These are phyloP conservation scores for Cladosporium cucumerinum DNA, from an alignment of 2,329 filamentous ascomycete species.

Conservation along the genomic window DNA sequence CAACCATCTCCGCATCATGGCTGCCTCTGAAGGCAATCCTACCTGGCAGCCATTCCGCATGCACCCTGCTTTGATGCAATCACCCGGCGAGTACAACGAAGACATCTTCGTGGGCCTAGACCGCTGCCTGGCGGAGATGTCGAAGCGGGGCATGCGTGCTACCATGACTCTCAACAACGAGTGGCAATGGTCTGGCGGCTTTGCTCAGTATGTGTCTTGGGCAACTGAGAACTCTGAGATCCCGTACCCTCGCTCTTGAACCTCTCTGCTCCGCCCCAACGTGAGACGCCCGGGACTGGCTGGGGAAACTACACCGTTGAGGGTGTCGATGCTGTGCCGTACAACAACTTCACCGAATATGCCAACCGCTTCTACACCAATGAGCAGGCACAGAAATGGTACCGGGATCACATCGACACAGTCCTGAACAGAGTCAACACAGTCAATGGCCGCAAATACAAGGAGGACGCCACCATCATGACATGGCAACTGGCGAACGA, in stretches of 20 bases:
- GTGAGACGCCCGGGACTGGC: conserved; percentile 33
- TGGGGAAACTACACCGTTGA: conserved; percentile 41
- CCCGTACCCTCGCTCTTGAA: conserved; percentile 40
- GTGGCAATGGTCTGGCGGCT: conserved; percentile 42
- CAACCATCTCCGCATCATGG: conserved; percentile 42
- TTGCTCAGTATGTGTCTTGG: conserved; percentile 40
- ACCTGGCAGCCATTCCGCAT: conserved; percentile 40
- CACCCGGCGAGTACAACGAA: conserved; percentile 40
- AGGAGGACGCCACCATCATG: conserved; percentile 40
- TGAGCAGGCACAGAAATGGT: conserved; percentile 35
- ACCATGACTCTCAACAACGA: conserved; percentile 41
- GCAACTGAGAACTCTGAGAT: conserved; percentile 34
- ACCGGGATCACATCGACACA: conserved; percentile 38
- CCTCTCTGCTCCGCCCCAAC: conserved; percentile 36
- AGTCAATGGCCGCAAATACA: conserved; percentile 37
- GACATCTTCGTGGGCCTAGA: conserved; percentile 38
- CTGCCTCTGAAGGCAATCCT: conserved; percentile 38
- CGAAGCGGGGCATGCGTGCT: conserved; percentile 39
- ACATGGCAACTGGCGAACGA: conserved; percentile 43
- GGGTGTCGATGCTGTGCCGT: conserved; percentile 34
- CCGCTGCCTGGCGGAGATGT: conserved; percentile 40
- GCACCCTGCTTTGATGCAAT: conserved; percentile 37
- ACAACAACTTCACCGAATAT: conserved; percentile 25
- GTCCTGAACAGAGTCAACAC: conserved; percentile 38
- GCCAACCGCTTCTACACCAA: conserved; percentile 39